Evolutionary conservation across 148 eudicot species (phyloP).

Genomic region (Silene uniflora): DNA sequence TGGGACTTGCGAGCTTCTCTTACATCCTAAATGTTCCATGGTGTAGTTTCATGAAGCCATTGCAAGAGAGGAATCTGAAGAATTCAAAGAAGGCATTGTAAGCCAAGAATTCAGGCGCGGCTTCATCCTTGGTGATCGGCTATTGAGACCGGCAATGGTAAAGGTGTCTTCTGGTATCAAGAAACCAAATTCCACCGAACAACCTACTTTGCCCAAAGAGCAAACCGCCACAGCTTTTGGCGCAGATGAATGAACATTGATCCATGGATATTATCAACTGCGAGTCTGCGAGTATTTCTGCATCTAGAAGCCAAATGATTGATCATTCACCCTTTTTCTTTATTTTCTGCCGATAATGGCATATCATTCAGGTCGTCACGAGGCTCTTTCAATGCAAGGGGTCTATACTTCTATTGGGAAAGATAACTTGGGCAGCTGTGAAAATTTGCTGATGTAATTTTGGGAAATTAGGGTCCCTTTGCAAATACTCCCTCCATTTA

Average conservation of each 20-base stretch:
- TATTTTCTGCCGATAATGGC: background rate
- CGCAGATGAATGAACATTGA: constrained; percentile 32
- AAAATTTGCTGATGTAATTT: background rate
- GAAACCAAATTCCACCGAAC: constrained; percentile 30
- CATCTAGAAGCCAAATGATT: background rate
- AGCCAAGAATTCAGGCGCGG: constrained; percentile 79
- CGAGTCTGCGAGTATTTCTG: constrained; percentile 9
- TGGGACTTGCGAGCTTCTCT: too few relatives aligned
- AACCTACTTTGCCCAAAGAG: constrained; percentile 25
- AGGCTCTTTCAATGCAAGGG: background rate
- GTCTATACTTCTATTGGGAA: background rate
- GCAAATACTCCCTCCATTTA: too few relatives aligned
- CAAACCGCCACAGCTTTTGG: constrained; percentile 45
- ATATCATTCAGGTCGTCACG: background rate
- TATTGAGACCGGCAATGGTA: constrained; percentile 85
- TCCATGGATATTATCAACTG: background rate
- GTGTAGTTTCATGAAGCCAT: constrained; percentile 82
- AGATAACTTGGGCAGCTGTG: background rate
- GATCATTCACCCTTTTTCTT: constrained; percentile 6
- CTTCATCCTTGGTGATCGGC: constrained; percentile 66
- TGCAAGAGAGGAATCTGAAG: constrained; percentile 78
- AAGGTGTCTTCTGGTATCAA: constrained; percentile 80
- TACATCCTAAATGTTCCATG: constrained; percentile 13
- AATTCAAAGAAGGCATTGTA: constrained; percentile 73
- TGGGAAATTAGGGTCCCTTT: too few relatives aligned